Base-by-base conservation (phyloP, 164 flowering plant genomes). In the Aristolochia fimbriata region DNA sequence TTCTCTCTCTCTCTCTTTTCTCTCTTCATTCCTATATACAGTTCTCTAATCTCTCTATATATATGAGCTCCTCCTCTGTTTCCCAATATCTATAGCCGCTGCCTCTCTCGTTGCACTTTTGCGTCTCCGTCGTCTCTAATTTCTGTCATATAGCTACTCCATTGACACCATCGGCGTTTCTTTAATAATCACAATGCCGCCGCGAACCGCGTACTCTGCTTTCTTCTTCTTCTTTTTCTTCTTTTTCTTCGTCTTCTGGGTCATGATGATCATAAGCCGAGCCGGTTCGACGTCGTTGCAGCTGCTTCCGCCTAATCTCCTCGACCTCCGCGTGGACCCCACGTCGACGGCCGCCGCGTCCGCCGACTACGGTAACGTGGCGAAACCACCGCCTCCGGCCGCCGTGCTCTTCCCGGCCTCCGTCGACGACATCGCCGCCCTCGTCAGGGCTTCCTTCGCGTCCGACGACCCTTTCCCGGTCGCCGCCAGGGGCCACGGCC, bases 401-500 rank as follows among this genome's bases (percentile, higher is more conserved):
- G 93, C 86, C 0, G 91, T 92, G 37, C 78, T 89, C 19, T 60
- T 59, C 53, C 98, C 98, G 6, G 60, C 82, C 0, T 75, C 88
- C 30, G 12, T 60, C 0, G 23, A 67, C 1, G 97, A 89, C 70
- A 76, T 92, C 3, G 61, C 64, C 1, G 22, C 72, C 10, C 69
- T 91, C 9, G 45, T 87, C 30, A 74, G 67, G 14, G 52, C 66
- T 46, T 73, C 87, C 0, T 73, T 76, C 63, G 62, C 62, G 17
- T 64, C 66, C 7, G 20, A 65, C 6, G 4, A 55, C 11, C 81
- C 87, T 13, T 83, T 89, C 59, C 30, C 33, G 1, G 53, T 93
- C 0, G 80, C 97, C 0, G 90, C 94, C 1, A 74, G 75, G 59
- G 99, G 97, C 24, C 62, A 54, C 0, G 94, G 96, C 62, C 99